phyloP scores from a whole-genome alignment of 2,329 filamentous ascomycete species.

The Capronia epimyces region DNA sequence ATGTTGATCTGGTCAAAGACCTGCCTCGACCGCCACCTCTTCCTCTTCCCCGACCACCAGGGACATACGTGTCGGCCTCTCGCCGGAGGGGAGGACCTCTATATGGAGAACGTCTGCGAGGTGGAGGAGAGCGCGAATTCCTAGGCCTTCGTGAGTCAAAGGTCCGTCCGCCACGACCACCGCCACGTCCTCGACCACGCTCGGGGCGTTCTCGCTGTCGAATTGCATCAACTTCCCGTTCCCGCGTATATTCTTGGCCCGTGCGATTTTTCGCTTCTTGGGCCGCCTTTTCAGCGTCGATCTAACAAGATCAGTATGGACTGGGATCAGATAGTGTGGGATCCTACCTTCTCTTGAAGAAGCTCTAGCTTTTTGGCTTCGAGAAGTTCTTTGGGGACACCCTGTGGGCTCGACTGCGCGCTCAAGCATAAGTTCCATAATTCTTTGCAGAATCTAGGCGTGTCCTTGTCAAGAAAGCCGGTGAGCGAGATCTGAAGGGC shows the following conservation, averaged over 20 bases:
- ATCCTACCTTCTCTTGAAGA: slow-evolving; percentile 79
- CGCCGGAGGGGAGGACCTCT: slow-evolving; percentile 45
- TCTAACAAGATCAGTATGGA: slow-evolving; percentile 15
- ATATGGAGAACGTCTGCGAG: slow-evolving; percentile 45
- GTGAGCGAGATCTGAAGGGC: slow-evolving; percentile 88
- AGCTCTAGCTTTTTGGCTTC: slow-evolving; percentile 95
- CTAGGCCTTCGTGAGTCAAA: slow-evolving; percentile 46
- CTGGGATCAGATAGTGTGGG: background rate
- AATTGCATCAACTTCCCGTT: slow-evolving; percentile 63
- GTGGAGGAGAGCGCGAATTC: slow-evolving; percentile 49
- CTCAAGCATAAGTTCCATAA: slow-evolving; percentile 88
- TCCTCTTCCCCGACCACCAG: slow-evolving; percentile 37
- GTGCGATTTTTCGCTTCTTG: slow-evolving; percentile 45
- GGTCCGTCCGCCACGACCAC: slow-evolving; percentile 37
- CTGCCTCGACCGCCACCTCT: slow-evolving; percentile 36
- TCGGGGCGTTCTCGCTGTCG: slow-evolving; percentile 49
- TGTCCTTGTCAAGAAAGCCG: slow-evolving; percentile 91
- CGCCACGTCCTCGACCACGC: slow-evolving; percentile 35
- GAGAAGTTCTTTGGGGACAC: slow-evolving; percentile 86
- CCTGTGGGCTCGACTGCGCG: slow-evolving; percentile 79
- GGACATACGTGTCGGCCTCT: slow-evolving; percentile 55
- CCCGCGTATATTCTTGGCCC: slow-evolving; percentile 47
- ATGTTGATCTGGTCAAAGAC: slow-evolving; percentile 34
- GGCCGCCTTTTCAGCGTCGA: slow-evolving; percentile 49
- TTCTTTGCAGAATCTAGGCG: slow-evolving; percentile 81